Evolutionary conservation across 495 filamentous ascomycete genomes (phyloP), one percentile per base, ranked within the genome.

Genomic region (Trichoderma erinaceum): DNA sequence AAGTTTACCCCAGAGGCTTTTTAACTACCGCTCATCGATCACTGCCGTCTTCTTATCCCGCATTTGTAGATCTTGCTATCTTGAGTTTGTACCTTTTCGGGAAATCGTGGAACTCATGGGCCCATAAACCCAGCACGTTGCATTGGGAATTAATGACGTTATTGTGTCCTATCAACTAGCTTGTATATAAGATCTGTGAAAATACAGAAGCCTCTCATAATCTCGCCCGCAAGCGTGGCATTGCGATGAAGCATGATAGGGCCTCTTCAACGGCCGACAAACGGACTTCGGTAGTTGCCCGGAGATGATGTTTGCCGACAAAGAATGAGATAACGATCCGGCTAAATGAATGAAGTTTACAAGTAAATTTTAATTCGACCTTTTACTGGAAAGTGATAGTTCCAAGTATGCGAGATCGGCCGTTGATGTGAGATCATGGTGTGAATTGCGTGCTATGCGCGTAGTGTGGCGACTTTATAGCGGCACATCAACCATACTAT

Each of bases 81-180:
- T 8, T 75, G 85, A 0, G 86, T 83, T 83, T 71, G 76, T 29
- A 83, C 86, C 18, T 11, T 23, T 16, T n/a, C 38, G 41, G 65
- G 48, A 13, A 44, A 66, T 41, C 41, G 12, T 21, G 65, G 10
- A 66, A 41, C 18, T 13, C 41, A 29, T 12, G 3, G 65, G 25
- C 65, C 56, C 56, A 61, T 61, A 61, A 32, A 61, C 7, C 25
- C 25, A 61, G 56, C 56, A 61, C 56, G 56, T 61, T 61, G 56
- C 27, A 61, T 32, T 32, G 13, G 27, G 23, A 61, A 61, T 27
- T 32, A 61, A 61, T 61, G 56, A 32, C 56, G 56, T 61, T 61
- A 61, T 61, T 32, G 35, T 18, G 56, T 15, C n/a, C 10, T 21
- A 27, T 61, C 23, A 61, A 15, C 10, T 18, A 18, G n/a, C 15